Evolutionary conservation across 768 basidiomycete genomes (phyloP).

Genomic region (Lactifluus subvellereus): DNA sequence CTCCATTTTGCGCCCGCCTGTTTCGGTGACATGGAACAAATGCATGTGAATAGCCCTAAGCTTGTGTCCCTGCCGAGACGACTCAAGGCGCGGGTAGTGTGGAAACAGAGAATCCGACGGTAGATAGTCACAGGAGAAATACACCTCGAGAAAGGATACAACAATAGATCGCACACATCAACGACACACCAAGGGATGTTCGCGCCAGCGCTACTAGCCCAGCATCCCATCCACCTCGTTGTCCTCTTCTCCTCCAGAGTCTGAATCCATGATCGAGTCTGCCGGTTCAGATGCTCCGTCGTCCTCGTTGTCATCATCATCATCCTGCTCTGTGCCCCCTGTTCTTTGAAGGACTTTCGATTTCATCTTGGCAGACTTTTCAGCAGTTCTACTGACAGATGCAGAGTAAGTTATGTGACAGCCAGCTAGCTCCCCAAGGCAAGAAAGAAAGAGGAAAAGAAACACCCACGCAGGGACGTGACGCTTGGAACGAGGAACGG

Average conservation of each 20-base stretch:
- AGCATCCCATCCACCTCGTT: conserved; percentile 24
- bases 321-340: neutral
- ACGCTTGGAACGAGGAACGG: conserved; percentile 19
- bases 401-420: neutral
- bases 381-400: neutral
- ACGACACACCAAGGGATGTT: neutral
- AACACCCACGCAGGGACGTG: conserved; percentile 1
- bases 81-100: too few species aligned
- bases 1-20: too few species aligned
- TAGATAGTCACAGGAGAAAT: neutral
- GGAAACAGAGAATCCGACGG: neutral
- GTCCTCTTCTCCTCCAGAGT: conserved; percentile 18
- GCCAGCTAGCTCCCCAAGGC: neutral
- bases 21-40: neutral
- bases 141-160: conserved; percentile 7
- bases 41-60: neutral
- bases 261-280: conserved; percentile 25
- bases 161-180: conserved; percentile 15
- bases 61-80: too few species aligned
- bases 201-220: conserved; percentile 2
- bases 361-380: neutral
- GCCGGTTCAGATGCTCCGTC: conserved; percentile 4
- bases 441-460: neutral
- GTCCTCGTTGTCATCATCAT: neutral
- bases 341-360: neutral